Evolutionary conservation across 768 basidiomycete genomes (phyloP).

Genomic region (Tricholoma bakamatsutake): DNA sequence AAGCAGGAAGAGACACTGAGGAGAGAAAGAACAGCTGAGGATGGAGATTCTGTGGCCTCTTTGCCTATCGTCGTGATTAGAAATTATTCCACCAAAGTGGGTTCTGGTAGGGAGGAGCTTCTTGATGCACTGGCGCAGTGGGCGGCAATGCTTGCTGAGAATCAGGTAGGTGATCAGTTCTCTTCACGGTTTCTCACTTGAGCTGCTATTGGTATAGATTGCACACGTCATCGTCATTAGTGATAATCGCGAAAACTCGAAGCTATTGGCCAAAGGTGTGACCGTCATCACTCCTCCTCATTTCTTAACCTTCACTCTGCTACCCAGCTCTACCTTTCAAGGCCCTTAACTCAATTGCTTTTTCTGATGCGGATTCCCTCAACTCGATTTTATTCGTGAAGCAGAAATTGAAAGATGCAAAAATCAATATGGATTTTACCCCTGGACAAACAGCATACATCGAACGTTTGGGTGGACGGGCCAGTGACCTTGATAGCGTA

Average conservation of each 20-base stretch:
- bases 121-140: constrained; percentile 75
- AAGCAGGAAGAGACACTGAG: constrained; percentile 12
- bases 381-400: constrained; percentile 80
- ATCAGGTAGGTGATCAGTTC: constrained; percentile 42
- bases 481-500: constrained; percentile 84
- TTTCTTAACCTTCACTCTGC: not conserved
- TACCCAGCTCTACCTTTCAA: constrained; percentile 72
- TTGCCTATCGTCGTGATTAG: constrained; percentile 86
- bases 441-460: constrained; percentile 52
- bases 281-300: not conserved
- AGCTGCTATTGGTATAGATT: constrained; percentile 38
- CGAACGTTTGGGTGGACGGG: constrained; percentile 80
- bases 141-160: constrained; percentile 79
- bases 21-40: constrained; percentile 32
- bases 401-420: constrained; percentile 63
- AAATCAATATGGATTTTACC: constrained; percentile 48
- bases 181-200: not conserved
- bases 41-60: constrained; percentile 47
- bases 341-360: constrained; percentile 69
- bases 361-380: constrained; percentile 79
- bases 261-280: constrained; percentile 75
- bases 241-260: constrained; percentile 85
- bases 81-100: constrained; percentile 62
- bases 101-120: constrained; percentile 60
- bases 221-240: constrained; percentile 91